A percentile compares a stretch with the other conserved stretches of the same genome.
phyloP scores from a whole-genome alignment of 2,329 filamentous ascomycete species.

The Anisogramma anomala region DNA sequence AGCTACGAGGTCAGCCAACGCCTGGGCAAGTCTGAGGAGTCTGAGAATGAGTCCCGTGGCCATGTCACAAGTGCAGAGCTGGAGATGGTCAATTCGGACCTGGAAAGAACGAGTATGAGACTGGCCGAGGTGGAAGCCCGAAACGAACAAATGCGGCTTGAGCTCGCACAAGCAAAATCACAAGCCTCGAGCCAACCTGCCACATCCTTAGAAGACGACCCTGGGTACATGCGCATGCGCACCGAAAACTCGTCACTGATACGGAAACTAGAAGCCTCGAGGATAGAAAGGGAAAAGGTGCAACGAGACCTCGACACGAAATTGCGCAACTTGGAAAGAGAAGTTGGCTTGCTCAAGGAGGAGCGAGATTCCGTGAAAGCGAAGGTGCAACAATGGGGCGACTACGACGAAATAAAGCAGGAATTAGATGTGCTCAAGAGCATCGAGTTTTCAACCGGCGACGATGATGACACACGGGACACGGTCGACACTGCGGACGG shows the following conservation, averaged over 20 bases:
- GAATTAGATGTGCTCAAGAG: conserved; percentile 95
- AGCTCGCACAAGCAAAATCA: conserved; percentile 81
- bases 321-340: conserved; percentile 67
- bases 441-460: conserved; percentile 88
- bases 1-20: conserved; percentile 94
- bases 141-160: conserved; percentile 84
- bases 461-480: conserved; percentile 53
- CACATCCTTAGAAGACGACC: conserved; percentile 71
- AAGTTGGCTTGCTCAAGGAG: conserved; percentile 59
- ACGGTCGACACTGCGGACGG: conserved; percentile 33
- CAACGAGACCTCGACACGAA: conserved; percentile 66
- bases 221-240: conserved; percentile 72
- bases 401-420: conserved; percentile 93
- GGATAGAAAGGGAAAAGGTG: conserved; percentile 73
- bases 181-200: conserved; percentile 50
- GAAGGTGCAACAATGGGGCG: conserved; percentile 79
- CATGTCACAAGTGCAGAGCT: conserved; percentile 79
- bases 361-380: conserved; percentile 70
- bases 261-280: conserved; percentile 71
- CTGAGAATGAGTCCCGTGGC: conserved; percentile 39
- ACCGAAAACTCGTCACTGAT: conserved; percentile 90
- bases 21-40: conserved; percentile 55
- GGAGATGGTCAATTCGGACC: conserved; percentile 82
- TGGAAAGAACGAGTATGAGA: conserved; percentile 78
- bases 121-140: conserved; percentile 85